A percentile compares a stretch with the other conserved stretches of the same genome.
Evolutionary conservation across 2,329 filamentous ascomycete species (phyloP).

Genomic region (Rasamsonia emersonii): DNA sequence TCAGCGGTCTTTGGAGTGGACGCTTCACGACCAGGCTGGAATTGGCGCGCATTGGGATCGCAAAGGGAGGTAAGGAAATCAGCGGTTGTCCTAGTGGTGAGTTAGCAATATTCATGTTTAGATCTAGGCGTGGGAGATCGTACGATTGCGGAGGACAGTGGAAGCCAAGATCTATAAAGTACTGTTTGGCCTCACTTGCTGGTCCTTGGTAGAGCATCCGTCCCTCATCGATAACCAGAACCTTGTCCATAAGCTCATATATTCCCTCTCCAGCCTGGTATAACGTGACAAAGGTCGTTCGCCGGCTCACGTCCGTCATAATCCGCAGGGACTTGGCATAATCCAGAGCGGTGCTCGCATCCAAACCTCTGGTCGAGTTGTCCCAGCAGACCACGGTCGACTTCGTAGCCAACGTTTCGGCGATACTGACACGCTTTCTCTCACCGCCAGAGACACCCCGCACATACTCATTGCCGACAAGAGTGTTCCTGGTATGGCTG

Average conservation of each 20-base stretch:
- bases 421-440: constrained; percentile 70
- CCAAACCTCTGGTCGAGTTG: constrained; percentile 70
- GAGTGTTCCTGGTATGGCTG: constrained; percentile 62
- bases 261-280: constrained; percentile 65
- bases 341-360: constrained; percentile 69
- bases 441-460: constrained; percentile 73
- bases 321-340: constrained; percentile 62
- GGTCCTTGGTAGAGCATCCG: constrained; percentile 60
- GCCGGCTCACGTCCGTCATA: constrained; percentile 68
- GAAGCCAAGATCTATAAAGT: constrained; percentile 60
- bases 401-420: constrained; percentile 66
- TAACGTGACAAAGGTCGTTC: constrained; percentile 61
- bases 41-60: constrained; percentile 61
- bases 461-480: constrained; percentile 64
- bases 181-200: constrained; percentile 51
- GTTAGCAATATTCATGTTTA: constrained; percentile 2
- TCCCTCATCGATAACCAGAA: constrained; percentile 66
- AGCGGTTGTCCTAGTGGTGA: constrained; percentile 53
- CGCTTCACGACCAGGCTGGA: constrained; percentile 57
- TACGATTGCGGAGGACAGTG: constrained; percentile 44
- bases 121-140: constrained; percentile 1
- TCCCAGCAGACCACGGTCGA: constrained; percentile 70
- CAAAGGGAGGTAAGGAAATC: constrained; percentile 72
- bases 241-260: constrained; percentile 70
- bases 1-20: constrained; percentile 60